These are phyloP conservation scores for Candida multigemmis DNA, from an alignment of 805 yeast genomes.

Conservation along the genomic window DNA sequence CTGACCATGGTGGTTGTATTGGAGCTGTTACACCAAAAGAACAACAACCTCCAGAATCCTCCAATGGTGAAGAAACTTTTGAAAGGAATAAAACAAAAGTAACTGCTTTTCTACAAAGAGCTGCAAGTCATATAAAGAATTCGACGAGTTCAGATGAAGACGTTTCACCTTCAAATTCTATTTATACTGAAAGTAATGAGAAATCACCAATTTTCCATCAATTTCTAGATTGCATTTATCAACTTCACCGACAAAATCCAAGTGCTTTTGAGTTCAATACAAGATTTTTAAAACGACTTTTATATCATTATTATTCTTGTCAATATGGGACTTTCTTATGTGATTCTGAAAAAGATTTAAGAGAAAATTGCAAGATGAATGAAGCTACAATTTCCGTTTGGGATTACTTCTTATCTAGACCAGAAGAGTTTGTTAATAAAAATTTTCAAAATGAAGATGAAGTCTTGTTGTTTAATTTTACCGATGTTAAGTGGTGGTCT, in stretches of 20 bases:
- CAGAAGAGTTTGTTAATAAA: conserved; percentile 56
- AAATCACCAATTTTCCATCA: conserved; percentile 89
- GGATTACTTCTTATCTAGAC: conserved; percentile 84
- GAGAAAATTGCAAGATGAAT: conserved; percentile 23
- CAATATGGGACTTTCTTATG: conserved; percentile 89
- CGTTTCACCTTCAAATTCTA: conserved; percentile 4
- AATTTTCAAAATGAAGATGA: conserved; percentile 27
- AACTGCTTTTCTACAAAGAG: conserved; percentile 28
- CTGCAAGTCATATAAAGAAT: conserved; percentile 31
- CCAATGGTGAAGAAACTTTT: conserved; percentile 3
- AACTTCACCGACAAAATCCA: conserved; percentile 64
- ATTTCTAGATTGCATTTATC: conserved; percentile 84
- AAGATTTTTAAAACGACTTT: conserved; percentile 70
- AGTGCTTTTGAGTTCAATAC: conserved; percentile 78
- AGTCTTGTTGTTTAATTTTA: conserved; percentile 51
- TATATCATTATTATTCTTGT: conserved; percentile 86
- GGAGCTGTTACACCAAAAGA: conserved; percentile 23
- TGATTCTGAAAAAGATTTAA: conserved; percentile 59
- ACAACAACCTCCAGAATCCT: conserved; percentile 3
- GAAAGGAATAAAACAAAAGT: conserved; percentile 18
- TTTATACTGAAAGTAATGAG: conserved; percentile 29
- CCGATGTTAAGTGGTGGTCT: conserved; percentile 79
- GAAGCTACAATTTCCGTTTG: conserved; percentile 69
- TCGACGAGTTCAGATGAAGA: conserved; percentile 19
- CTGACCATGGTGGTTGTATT: conserved; percentile 58